phyloP scores from a whole-genome alignment of 2,329 filamentous ascomycete genomes.

The Lecanicillium sp. region DNA sequence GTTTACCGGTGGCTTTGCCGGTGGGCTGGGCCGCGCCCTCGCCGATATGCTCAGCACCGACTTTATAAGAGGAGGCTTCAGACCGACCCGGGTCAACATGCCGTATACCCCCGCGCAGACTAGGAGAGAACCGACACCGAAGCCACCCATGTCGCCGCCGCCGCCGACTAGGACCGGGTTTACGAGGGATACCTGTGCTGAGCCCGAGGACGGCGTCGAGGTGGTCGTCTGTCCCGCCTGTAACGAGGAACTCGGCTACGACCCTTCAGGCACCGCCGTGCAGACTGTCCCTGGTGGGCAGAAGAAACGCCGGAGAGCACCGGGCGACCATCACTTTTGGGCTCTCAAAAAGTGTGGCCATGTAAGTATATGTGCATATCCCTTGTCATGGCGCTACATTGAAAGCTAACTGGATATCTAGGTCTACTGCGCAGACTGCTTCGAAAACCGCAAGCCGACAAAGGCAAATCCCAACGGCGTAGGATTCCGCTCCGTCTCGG shows the following conservation, averaged over 20 bases:
- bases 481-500: conserved; percentile 27
- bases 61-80: conserved; percentile 4
- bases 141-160: conserved; percentile 53
- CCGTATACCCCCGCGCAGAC: background rate
- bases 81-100: background rate
- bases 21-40: conserved; percentile 1
- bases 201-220: conserved; percentile 44
- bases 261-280: conserved; percentile 34
- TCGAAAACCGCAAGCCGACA: conserved; percentile 42
- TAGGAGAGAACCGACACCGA: conserved; percentile 24
- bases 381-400: background rate
- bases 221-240: conserved; percentile 81
- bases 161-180: conserved; percentile 66
- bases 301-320: conserved; percentile 37
- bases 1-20: conserved; percentile 17
- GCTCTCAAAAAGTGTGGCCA: conserved; percentile 86
- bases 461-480: conserved; percentile 24
- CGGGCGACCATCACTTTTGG: conserved; percentile 81
- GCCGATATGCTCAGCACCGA: conserved; percentile 4
- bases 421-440: conserved; percentile 59
- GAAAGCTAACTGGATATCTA: conserved; percentile 18
- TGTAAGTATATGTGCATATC: conserved; percentile 45
- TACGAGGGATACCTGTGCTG: conserved; percentile 56
- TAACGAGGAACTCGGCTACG: conserved; percentile 72
- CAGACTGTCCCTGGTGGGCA: conserved; percentile 9